Percentiles rank a stretch among this genome's conserved stretches.
phyloP scores from a whole-genome alignment of 2,329 filamentous ascomycete genomes.

The Epichloe gansuensis region DNA sequence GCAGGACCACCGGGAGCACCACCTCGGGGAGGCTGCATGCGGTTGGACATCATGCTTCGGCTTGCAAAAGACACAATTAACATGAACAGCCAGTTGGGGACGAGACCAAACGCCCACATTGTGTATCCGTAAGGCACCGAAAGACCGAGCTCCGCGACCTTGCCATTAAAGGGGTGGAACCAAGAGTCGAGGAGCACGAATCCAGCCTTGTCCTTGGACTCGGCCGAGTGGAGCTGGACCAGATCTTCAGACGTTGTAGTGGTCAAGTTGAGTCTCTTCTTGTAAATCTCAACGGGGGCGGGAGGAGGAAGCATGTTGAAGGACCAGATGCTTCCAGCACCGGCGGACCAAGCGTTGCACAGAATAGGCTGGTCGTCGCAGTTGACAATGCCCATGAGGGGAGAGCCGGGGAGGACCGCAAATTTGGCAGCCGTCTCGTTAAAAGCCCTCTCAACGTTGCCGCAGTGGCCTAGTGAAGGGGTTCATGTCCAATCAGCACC shows the following conservation, averaged over 20 bases:
- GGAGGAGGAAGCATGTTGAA: constrained; percentile 54
- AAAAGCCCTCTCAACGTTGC: constrained; percentile 48
- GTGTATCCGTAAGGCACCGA: constrained; percentile 53
- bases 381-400: constrained; percentile 57
- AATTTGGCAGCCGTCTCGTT: constrained; percentile 54
- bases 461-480: constrained; percentile 45
- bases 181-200: constrained; percentile 43
- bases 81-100: constrained; percentile 71
- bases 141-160: constrained; percentile 47
- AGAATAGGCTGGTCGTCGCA: constrained; percentile 64
- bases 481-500: neutral
- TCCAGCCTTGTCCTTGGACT: constrained; percentile 37
- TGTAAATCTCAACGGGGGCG: constrained; percentile 49
- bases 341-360: constrained; percentile 60
- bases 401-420: constrained; percentile 45
- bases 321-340: constrained; percentile 52
- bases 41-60: constrained; percentile 53
- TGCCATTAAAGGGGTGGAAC: constrained; percentile 67
- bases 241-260: constrained; percentile 53
- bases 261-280: constrained; percentile 56
- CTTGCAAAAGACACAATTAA: constrained; percentile 59
- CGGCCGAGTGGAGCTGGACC: constrained; percentile 42
- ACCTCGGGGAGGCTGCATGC: constrained; percentile 14
- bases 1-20: constrained; percentile 7
- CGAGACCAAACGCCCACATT: constrained; percentile 51